Conservation (phyloP, 1,284 basidiomycete species). For the Sporisorium sorghi region DNA sequence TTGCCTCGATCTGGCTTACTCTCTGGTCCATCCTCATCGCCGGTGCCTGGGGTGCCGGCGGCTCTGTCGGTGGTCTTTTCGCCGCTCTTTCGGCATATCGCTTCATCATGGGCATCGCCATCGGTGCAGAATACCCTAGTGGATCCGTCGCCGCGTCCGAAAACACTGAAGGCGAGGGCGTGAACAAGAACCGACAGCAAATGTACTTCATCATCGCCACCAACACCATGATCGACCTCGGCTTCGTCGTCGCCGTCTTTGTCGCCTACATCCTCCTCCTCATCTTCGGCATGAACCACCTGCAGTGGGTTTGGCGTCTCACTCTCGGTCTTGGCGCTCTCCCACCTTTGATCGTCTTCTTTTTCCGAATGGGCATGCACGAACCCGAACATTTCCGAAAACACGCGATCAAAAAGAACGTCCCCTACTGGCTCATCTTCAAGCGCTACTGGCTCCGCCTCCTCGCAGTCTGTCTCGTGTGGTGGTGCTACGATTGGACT, state of each 20-base stretch:
- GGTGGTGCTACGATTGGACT: slow-evolving; percentile 71
- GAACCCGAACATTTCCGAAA: slow-evolving; percentile 78
- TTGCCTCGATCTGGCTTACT: slow-evolving; percentile 62
- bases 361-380: slow-evolving; percentile 87
- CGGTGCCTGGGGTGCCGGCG: slow-evolving; percentile 81
- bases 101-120: slow-evolving; percentile 68
- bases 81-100: slow-evolving; percentile 82
- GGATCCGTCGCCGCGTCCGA: slow-evolving; percentile 92
- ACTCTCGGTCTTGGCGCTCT: slow-evolving; percentile 88
- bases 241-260: slow-evolving; percentile 85
- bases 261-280: slow-evolving; percentile 76
- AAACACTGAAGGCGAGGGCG: slow-evolving; percentile 80
- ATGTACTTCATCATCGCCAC: slow-evolving; percentile 82
- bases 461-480: slow-evolving; percentile 78
- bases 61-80: slow-evolving; percentile 78
- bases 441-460: slow-evolving; percentile 82
- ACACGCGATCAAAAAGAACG: slow-evolving; percentile 79
- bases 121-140: slow-evolving; percentile 90
- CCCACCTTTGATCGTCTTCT: slow-evolving; percentile 81
- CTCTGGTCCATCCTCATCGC: slow-evolving; percentile 75
- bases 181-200: slow-evolving; percentile 83
- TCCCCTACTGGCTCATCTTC: slow-evolving; percentile 83
- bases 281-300: slow-evolving; percentile 74
- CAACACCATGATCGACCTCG: slow-evolving; percentile 82
- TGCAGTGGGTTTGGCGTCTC: slow-evolving; percentile 74